Evolutionary conservation across 345 rosid genomes (phyloP), one percentile per base, ranked within the genome.

Genomic region (Brassica juncea): DNA sequence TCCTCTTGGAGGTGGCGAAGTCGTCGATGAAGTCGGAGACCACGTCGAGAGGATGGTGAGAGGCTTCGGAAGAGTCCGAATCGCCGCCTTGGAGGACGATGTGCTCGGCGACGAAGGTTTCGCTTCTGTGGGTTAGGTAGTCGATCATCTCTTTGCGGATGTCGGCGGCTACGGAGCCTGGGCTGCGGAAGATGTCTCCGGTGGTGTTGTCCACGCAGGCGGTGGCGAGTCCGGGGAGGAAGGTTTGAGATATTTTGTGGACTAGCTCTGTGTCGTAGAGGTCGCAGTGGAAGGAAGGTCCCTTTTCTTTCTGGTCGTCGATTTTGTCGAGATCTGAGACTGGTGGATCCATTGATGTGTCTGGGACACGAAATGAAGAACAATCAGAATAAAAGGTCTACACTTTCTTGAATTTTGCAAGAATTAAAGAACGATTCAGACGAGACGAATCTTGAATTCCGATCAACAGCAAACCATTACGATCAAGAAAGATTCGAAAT

Each of bases 121-220:
- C 94, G 72, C 97, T 92, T 84, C 98, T 85, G 11, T 77, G 84
- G 49, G 82, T 87, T n/a, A 92, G 77, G 66, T 88, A 89, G 3
- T 89, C 89, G 23, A 88, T 65, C 87, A 94, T 87, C 75, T 89
- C 97, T 70, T 90, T 91, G 73, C 97, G 83, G 75, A 93, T 66
- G 64, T 86, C 89, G 35, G 88, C 92, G 47, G 94, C 98, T 1
- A 93, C 98, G 0, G 95, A 88, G 30, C 89, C 91, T 1, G 96
- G 89, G 27, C 90, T 81, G 68, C 66, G 84, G 87, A 93, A 95
- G 76, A 92, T 70, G 60, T 80, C 97, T n/a, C 97, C 96, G 1
- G 89, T 89, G 0, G 98, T 95, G 87, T 87, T 86, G 83, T 93
- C 97, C 14, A 95, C 89, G 77, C 93, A 93, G 58, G 97, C 96